A percentile compares a stretch with the other conserved stretches of the same genome.
Conservation (phyloP, 352 stramenopile genomes). For the Pilasporangium apinafurcum region DNA sequence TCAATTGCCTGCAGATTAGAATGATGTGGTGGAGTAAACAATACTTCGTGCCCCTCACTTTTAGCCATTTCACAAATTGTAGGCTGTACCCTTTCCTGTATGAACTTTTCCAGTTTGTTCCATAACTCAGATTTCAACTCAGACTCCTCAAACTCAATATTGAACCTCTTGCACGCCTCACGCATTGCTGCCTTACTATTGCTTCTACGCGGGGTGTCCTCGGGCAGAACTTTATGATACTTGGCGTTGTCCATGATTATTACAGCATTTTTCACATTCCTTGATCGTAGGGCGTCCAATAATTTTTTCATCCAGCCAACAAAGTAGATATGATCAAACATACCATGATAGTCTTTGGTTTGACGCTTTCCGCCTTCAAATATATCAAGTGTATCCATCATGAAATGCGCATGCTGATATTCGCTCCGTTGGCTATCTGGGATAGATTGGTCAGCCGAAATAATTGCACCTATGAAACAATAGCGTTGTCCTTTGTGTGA, state of each 20-base stretch:
- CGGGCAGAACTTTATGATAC: constrained; percentile 2
- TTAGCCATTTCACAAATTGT: background rate
- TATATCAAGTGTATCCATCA: constrained; percentile 3
- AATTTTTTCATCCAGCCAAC: constrained; percentile 3
- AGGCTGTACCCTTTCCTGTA: constrained; percentile 2
- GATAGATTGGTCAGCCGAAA: background rate
- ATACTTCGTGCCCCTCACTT: constrained; percentile 1
- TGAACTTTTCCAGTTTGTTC: background rate
- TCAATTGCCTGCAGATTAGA: constrained; percentile 3
- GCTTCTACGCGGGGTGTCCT: background rate
- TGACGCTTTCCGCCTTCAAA: constrained; percentile 7
- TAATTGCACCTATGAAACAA: constrained; percentile 4
- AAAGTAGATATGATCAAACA: constrained; percentile 5
- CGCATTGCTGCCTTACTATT: constrained; percentile 2
- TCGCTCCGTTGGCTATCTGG: background rate
- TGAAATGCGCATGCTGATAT: constrained; percentile 1
- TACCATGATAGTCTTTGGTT: constrained; percentile 5
- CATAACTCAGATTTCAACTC: constrained; percentile 5
- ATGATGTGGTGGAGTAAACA: background rate
- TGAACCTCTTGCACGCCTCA: background rate
- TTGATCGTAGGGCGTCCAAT: background rate
- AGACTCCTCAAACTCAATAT: background rate
- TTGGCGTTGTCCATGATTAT: constrained; percentile 6
- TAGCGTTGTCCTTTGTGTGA: background rate
- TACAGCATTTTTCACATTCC: background rate